Percentiles rank a stretch among this genome's conserved stretches.
Conservation (phyloP, 371 early-diverging fungal genomes). For the Circinella minor region DNA sequence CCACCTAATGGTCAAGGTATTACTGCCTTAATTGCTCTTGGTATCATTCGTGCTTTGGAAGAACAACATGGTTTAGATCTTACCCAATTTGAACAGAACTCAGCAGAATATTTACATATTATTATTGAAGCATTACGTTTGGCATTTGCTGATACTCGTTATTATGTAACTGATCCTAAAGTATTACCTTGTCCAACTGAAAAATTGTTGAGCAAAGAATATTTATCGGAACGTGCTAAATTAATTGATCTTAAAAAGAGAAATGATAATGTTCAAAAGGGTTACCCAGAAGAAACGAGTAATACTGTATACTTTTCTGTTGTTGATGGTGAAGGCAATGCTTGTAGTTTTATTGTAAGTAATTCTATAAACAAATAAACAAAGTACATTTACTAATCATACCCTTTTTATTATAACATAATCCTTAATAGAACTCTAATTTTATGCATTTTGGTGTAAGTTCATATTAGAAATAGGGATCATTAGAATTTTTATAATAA, state of each 20-base stretch:
- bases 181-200: slow-evolving; percentile 52
- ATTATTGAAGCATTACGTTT: slow-evolving; percentile 73
- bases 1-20: slow-evolving; percentile 85
- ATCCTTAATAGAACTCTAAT: slow-evolving; percentile 52
- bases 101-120: slow-evolving; percentile 68
- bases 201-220: slow-evolving; percentile 59
- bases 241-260: slow-evolving; percentile 57
- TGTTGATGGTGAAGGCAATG: slow-evolving; percentile 82
- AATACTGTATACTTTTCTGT: slow-evolving; percentile 84
- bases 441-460: slow-evolving; percentile 66
- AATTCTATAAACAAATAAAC: too few species aligned
- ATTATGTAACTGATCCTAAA: slow-evolving; percentile 74
- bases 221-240: slow-evolving; percentile 62
- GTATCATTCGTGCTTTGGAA: slow-evolving; percentile 69
- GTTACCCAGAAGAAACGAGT: slow-evolving; percentile 63
- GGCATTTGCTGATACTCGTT: slow-evolving; percentile 78
- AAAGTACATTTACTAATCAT: too few species aligned
- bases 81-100: slow-evolving; percentile 53
- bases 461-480: background rate
- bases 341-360: slow-evolving; percentile 80
- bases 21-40: slow-evolving; percentile 74
- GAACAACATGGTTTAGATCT: slow-evolving; percentile 44
- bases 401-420: too few species aligned
- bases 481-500: background rate
- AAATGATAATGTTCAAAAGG: slow-evolving; percentile 51